Conservation (phyloP, 2,329 filamentous ascomycete genomes). For the Fusarium devonianum region DNA sequence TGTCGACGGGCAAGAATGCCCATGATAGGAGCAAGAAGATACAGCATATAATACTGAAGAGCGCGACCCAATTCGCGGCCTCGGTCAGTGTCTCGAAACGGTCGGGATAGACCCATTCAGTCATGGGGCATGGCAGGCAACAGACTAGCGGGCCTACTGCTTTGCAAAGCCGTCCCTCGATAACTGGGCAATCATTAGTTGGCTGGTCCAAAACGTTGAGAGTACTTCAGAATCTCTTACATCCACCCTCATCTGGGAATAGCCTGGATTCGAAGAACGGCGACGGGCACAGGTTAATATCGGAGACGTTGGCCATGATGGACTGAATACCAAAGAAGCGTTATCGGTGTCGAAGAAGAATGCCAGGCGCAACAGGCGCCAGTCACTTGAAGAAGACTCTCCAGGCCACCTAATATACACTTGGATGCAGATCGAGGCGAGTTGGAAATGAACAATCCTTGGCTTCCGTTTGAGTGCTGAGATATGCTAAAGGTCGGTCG, state of each 20-base stretch:
- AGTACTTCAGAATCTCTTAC: slow-evolving; percentile 54
- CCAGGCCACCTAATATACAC: slow-evolving; percentile 2
- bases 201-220: not conserved
- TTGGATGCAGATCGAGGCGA: slow-evolving; percentile 1
- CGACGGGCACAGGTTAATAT: slow-evolving; percentile 62
- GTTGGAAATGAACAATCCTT: slow-evolving; percentile 2
- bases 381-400: slow-evolving; percentile 2
- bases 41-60: slow-evolving; percentile 74
- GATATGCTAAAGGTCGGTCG: not conserved
- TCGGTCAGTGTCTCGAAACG: slow-evolving; percentile 66
- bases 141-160: slow-evolving; percentile 64
- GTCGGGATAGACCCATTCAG: slow-evolving; percentile 75
- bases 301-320: slow-evolving; percentile 47
- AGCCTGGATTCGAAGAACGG: slow-evolving; percentile 72
- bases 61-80: slow-evolving; percentile 83
- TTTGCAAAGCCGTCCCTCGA: slow-evolving; percentile 64
- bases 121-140: slow-evolving; percentile 89
- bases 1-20: slow-evolving; percentile 80
- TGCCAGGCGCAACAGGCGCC: slow-evolving; percentile 16
- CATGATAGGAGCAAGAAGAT: slow-evolving; percentile 83
- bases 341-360: not conserved
- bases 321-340: not conserved
- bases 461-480: slow-evolving; percentile 4
- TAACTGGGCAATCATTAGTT: slow-evolving; percentile 52
- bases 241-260: slow-evolving; percentile 69